phyloP scores from a whole-genome alignment of 2,329 filamentous ascomycete genomes.

The Penicillium sp. region DNA sequence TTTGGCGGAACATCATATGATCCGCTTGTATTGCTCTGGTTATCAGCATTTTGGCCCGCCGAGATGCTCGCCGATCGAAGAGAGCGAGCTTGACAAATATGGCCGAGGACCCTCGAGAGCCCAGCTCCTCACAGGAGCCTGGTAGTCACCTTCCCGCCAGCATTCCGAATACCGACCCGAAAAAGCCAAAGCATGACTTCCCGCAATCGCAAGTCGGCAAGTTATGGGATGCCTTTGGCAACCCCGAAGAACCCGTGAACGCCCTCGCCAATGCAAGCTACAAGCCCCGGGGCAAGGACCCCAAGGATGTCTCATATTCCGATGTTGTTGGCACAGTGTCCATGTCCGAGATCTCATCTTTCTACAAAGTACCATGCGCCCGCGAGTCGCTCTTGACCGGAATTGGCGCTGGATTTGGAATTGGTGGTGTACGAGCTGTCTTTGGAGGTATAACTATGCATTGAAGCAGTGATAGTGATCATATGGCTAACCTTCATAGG shows the following conservation, averaged over 20 bases:
- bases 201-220: slow-evolving; percentile 55
- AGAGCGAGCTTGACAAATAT: slow-evolving; percentile 36
- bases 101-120: slow-evolving; percentile 48
- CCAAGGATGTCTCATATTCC: slow-evolving; percentile 50
- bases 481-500: slow-evolving; percentile 31
- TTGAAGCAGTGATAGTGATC: not conserved
- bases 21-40: slow-evolving; percentile 21
- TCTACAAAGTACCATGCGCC: slow-evolving; percentile 82
- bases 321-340: slow-evolving; percentile 53
- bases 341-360: slow-evolving; percentile 61
- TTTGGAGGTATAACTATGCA: slow-evolving; percentile 66
- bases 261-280: slow-evolving; percentile 62
- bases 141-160: slow-evolving; percentile 29
- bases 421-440: slow-evolving; percentile 76
- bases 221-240: slow-evolving; percentile 56
- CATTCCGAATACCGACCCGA: slow-evolving; percentile 30
- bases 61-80: not conserved
- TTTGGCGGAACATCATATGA: slow-evolving; percentile 17
- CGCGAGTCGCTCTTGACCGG: slow-evolving; percentile 82
- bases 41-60: slow-evolving; percentile 10
- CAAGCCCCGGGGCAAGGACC: slow-evolving; percentile 65
- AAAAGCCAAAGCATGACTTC: slow-evolving; percentile 50
- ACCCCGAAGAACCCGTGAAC: slow-evolving; percentile 59
- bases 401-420: slow-evolving; percentile 77
- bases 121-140: slow-evolving; percentile 23